Base-by-base conservation (phyloP, 805 yeast species). In the Candida silvatica region DNA sequence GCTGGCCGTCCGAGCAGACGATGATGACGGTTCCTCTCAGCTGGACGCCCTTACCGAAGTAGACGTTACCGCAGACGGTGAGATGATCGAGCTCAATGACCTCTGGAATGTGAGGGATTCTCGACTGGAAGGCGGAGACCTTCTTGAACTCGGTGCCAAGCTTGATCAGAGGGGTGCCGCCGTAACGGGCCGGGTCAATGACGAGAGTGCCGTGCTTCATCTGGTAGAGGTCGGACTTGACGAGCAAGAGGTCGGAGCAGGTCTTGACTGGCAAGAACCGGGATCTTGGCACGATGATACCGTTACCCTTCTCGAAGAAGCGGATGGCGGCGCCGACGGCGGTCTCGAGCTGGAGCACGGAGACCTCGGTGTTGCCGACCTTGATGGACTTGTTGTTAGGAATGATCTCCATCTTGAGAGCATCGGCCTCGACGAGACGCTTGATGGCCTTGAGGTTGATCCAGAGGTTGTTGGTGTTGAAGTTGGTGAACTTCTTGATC, bases 241-340 rank as follows among this genome's bases (percentile, higher is more conserved):
- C 98, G 53, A 92, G 72, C 50, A 92, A 67, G 62, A 92, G 67
- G 61, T 92, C 98, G 5, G 97, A 87, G 61, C 92, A 86, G 15
- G 98, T 92, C 71, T 92, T 92, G 51, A 92, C 98, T 12, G 98
- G 98, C 66, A 92, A 73, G 74, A 92, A 92, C 59, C 98, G 80
- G 28, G 95, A 75, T 69, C 98, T 85, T 63, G 98, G 97, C 26
- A 92, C 98, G 52, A 87, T 95, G 49, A 92, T 94, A 65, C 98
- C 98, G 53, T 86, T 95, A 20, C 97, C 96, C 50, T 85, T 83
- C 46, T 80, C 70, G 65, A 92, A 92, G 64, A 88, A 90, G 65
- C 95, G 83, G 58, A 92, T 92, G 32, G 97, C 97, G 27, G 98
- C 97, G 69, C 98, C 98, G 49, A 86, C 95, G 20, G 98, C 98